Evolutionary conservation across 257 asterid genomes (phyloP), one percentile per base, ranked within the genome.

Genomic region (Nyctanthes arbortristis): DNA sequence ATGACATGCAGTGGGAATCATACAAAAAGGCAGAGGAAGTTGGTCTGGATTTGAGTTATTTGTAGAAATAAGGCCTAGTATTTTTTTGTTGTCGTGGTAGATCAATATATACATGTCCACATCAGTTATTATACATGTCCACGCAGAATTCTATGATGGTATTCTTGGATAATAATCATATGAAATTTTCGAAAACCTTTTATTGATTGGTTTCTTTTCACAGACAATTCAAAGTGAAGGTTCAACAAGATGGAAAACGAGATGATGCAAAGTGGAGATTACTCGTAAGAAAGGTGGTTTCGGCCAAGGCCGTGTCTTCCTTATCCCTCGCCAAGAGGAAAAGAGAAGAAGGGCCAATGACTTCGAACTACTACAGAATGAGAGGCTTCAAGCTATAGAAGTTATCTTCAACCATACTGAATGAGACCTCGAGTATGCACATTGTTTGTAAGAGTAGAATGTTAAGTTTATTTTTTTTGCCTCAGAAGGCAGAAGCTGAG

Each of bases 151-250:
- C 13, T 39, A 10, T 39, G 14, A 10, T 39, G 16, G 4, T 39
- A 3, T 9, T 11, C 13, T 5, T 22, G 2, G 54, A 43, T 1
- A 43, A 43, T 43, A 16, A 43, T 43, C n/a, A n/a, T n/a, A n/a
- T n/a, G n/a, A n/a, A n/a, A n/a, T 43, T 7, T 52, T 52, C 30
- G 7, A 24, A 49, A 22, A 52, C 12, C 13, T 8, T 49, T 8
- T 4, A 2, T n/a, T 49, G 29, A 5, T 18, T 49, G 58, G 29
- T 22, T 52, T 22, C 9, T 52, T 20, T 13, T 52, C 22, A 30
- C 30, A 52, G 59, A 22, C 59, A 52, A 3, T 52, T 52, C 59
- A 52, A 52, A 52, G 6, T 52, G 59, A 52, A 24, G 59, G 59
- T 9, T 30, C 59, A 22, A 52, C 57, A 18, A 49, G 57, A 20